A percentile compares a stretch with the other conserved stretches of the same genome.
These are phyloP conservation scores for Fusarium succisae DNA, from an alignment of 2,329 filamentous ascomycete genomes.

Conservation along the genomic window DNA sequence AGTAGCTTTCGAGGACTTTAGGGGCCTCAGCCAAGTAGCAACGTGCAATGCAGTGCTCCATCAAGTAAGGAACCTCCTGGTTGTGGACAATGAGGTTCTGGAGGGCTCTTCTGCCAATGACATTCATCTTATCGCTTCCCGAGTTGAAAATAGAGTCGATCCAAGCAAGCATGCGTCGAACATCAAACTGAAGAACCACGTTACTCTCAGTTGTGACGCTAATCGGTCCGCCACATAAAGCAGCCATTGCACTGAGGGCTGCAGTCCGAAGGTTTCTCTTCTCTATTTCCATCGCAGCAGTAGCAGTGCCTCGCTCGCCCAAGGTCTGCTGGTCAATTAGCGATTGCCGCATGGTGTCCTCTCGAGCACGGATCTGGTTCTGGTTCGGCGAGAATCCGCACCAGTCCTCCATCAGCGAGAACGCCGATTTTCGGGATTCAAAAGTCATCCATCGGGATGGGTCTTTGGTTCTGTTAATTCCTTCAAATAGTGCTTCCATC, in stretches of 20 bases:
- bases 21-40: conserved; percentile 85
- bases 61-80: conserved; percentile 81
- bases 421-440: conserved; percentile 93
- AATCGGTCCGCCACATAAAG: conserved; percentile 86
- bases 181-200: conserved; percentile 88
- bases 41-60: conserved; percentile 89
- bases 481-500: conserved; percentile 91
- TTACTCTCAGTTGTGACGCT: conserved; percentile 89
- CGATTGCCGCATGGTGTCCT: conserved; percentile 87
- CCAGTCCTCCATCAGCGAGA: conserved; percentile 98
- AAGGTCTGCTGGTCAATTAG: conserved; percentile 81
- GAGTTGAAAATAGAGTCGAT: conserved; percentile 94
- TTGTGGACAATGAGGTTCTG: conserved; percentile 93
- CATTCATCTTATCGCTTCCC: conserved; percentile 88
- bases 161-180: conserved; percentile 93
- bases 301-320: conserved; percentile 79
- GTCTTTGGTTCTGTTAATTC: conserved; percentile 85
- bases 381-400: conserved; percentile 97
- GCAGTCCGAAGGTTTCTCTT: conserved; percentile 91
- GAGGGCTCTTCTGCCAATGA: conserved; percentile 86
- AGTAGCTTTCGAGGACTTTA: conserved; percentile 94
- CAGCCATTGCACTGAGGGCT: conserved; percentile 93
- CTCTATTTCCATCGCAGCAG: conserved; percentile 95
- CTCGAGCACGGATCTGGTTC: conserved; percentile 79
- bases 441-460: conserved; percentile 97